phyloP scores from a whole-genome alignment of 2,329 filamentous ascomycete genomes.

The Paecilomyces variotii region DNA sequence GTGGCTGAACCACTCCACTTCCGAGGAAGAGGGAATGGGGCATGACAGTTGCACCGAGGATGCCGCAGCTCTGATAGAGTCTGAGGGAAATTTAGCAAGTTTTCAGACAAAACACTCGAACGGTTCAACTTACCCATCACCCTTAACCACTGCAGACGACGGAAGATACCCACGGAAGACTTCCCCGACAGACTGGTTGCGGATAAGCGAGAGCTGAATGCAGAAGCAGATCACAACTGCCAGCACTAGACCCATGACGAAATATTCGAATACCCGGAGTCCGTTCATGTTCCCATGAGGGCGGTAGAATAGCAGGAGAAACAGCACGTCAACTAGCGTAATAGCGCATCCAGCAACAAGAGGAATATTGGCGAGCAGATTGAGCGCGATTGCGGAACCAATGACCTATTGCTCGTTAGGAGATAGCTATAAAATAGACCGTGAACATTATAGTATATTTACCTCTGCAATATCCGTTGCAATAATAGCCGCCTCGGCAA shows the following conservation, averaged over 20 bases:
- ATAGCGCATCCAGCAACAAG: slow-evolving; percentile 50
- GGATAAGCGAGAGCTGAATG: slow-evolving; percentile 48
- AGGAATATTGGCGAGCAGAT: slow-evolving; percentile 46
- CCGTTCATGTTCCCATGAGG: slow-evolving; percentile 45
- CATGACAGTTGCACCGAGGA: slow-evolving; percentile 52
- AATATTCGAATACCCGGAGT: slow-evolving; percentile 46
- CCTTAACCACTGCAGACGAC: slow-evolving; percentile 44
- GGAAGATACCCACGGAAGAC: slow-evolving; percentile 50
- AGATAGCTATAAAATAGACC: neutral
- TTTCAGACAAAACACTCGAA: neutral
- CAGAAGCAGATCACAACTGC: slow-evolving; percentile 52
- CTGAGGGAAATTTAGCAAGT: slow-evolving; percentile 19
- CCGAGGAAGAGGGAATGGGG: slow-evolving; percentile 53
- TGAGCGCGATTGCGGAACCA: slow-evolving; percentile 49
- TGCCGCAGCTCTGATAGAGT: slow-evolving; percentile 47
- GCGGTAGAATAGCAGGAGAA: slow-evolving; percentile 49
- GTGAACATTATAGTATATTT: slow-evolving; percentile 7
- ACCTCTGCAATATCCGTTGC: slow-evolving; percentile 65
- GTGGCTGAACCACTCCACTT: slow-evolving; percentile 48
- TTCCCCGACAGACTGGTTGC: slow-evolving; percentile 41
- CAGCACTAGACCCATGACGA: slow-evolving; percentile 47
- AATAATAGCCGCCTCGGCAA: slow-evolving; percentile 61
- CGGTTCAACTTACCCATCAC: slow-evolving; percentile 37
- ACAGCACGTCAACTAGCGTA: slow-evolving; percentile 48
- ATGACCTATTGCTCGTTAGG: slow-evolving; percentile 38